phyloP scores from a whole-genome alignment of 2,329 filamentous ascomycete species.

The Phialocephala sp. region DNA sequence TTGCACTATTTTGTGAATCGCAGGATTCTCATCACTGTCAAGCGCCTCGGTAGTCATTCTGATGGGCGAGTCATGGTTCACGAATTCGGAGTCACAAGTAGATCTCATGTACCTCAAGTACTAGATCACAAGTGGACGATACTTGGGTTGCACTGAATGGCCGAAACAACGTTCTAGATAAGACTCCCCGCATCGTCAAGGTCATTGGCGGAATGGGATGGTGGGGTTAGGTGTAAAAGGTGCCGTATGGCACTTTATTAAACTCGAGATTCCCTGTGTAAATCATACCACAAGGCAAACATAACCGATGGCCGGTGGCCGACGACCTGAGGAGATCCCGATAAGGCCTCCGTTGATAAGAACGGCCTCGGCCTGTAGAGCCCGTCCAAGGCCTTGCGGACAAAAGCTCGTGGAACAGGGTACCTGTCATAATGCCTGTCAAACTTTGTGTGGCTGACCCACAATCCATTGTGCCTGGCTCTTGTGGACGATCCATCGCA shows the following conservation, averaged over 20 bases:
- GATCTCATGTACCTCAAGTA: neutral
- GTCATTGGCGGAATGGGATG: neutral
- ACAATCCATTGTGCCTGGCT: neutral
- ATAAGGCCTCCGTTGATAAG: neutral
- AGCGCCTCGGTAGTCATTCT: neutral
- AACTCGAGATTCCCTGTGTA: conserved; percentile 9
- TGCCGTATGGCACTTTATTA: conserved; percentile 14
- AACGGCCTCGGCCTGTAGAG: neutral
- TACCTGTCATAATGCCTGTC: neutral
- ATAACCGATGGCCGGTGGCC: neutral
- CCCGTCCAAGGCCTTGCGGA: neutral
- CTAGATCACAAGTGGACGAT: neutral
- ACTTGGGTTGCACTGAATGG: neutral
- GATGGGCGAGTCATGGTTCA: neutral
- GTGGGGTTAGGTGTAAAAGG: conserved; percentile 10
- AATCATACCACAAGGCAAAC: conserved; percentile 13
- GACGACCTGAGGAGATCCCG: neutral
- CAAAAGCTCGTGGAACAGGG: neutral
- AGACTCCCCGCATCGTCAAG: conserved; percentile 9
- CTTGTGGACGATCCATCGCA: neutral
- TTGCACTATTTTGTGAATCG: neutral
- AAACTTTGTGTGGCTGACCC: neutral
- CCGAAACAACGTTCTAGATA: neutral
- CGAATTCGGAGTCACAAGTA: neutral
- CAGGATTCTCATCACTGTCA: neutral